Conservation (phyloP, 139 green algal species). For the Trebouxia sp. region DNA sequence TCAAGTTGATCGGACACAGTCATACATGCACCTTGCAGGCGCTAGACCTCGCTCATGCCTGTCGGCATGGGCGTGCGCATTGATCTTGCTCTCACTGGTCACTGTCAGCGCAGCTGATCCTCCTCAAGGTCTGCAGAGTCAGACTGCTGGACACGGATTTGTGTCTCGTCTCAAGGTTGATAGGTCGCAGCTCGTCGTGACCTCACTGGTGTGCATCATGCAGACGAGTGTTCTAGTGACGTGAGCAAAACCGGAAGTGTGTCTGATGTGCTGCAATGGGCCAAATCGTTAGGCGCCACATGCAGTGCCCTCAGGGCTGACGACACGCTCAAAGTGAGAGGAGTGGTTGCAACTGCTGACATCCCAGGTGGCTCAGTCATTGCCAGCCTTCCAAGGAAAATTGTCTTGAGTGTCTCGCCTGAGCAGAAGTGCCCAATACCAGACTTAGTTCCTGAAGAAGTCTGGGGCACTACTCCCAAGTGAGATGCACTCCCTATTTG, state of each 20-base stretch:
- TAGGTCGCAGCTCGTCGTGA: no score
- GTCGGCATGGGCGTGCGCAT: no score
- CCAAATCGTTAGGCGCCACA: not conserved
- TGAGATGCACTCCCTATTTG: not conserved
- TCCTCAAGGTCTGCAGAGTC: no score
- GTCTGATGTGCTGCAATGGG: not conserved
- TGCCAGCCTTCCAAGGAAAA: not conserved
- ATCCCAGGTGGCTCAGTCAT: not conserved
- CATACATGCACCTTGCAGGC: no score
- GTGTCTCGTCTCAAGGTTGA: no score
- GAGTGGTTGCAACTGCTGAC: not conserved
- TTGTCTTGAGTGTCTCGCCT: not conserved
- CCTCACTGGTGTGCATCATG: no score
- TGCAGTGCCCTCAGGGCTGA: not conserved
- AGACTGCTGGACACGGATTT: no score
- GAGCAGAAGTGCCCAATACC: not conserved
- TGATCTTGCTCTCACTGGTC: no score
- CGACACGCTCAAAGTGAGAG: not conserved
- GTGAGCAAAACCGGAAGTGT: not conserved
- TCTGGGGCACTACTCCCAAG: not conserved
- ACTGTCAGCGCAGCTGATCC: no score
- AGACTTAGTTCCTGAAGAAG: not conserved
- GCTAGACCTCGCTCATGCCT: no score
- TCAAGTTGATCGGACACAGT: no score
- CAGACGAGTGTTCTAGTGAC: not conserved